Conservation (phyloP, 2,329 filamentous ascomycete species). For the Aschersonia sp. region DNA sequence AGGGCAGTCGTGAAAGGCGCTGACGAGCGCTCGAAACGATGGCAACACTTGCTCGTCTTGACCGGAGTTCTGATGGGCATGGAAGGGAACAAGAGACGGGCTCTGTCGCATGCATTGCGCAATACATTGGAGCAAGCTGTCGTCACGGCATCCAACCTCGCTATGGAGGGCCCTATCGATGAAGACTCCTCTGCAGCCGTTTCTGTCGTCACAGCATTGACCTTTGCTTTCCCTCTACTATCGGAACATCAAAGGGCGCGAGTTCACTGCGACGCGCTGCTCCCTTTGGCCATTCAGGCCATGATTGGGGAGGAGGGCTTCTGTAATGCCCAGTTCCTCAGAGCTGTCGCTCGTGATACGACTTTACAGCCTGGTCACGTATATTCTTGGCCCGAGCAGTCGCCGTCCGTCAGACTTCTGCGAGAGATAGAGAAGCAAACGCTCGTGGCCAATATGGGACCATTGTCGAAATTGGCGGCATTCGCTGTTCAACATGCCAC, state of each 20-base stretch:
- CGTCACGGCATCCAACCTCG: conserved; percentile 62
- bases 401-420: conserved; percentile 46
- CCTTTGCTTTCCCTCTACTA: conserved; percentile 62
- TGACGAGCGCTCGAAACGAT: conserved; percentile 48
- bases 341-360: conserved; percentile 53
- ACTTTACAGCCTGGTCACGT: conserved; percentile 24
- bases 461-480: conserved; percentile 49
- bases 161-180: conserved; percentile 35
- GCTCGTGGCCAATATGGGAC: conserved; percentile 51
- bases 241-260: conserved; percentile 41
- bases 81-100: conserved; percentile 46
- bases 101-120: conserved; percentile 49
- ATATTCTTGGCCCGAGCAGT: conserved; percentile 50
- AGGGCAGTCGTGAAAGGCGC: conserved; percentile 41
- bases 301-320: conserved; percentile 62
- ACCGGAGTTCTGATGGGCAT: conserved; percentile 68
- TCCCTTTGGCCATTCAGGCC: conserved; percentile 55
- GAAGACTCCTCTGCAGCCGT: conserved; percentile 27
- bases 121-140: conserved; percentile 59
- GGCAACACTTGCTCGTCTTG: conserved; percentile 74
- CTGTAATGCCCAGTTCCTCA: conserved; percentile 61
- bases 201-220: conserved; percentile 56
- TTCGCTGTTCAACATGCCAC: conserved; percentile 45
- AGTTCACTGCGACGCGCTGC: conserved; percentile 53
- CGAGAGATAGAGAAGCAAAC: conserved; percentile 45